Percentiles rank a stretch among this genome's conserved stretches.
phyloP scores from a whole-genome alignment of 2,329 filamentous ascomycete genomes.

The Xylariaceae sp. region DNA sequence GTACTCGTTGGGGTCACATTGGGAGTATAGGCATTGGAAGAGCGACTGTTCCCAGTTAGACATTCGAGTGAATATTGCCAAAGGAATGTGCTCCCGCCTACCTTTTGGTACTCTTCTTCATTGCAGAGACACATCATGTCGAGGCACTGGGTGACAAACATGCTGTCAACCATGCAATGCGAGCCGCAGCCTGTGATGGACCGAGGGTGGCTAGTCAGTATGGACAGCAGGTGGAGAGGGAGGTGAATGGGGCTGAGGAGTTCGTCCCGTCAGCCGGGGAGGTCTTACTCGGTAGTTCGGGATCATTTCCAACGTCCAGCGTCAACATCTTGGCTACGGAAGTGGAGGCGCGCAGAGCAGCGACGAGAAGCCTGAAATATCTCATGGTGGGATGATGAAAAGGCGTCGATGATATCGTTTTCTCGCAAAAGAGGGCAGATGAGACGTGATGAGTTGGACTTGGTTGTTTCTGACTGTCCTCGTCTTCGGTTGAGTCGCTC shows the following conservation, averaged over 20 bases:
- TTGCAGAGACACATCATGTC: constrained; percentile 29
- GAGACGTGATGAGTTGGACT: no score
- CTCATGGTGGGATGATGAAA: constrained; percentile 16
- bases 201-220: not conserved
- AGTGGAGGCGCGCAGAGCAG: constrained; percentile 13
- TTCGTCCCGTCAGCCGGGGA: not conserved
- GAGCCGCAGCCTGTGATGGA: constrained; percentile 25
- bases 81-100: constrained; percentile 4
- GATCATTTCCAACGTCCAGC: constrained; percentile 16
- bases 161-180: constrained; percentile 30
- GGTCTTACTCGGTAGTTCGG: constrained; percentile 21
- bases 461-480: no score
- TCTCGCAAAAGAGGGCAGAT: no score
- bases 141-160: constrained; percentile 29
- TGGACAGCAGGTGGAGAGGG: constrained; percentile 15
- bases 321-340: constrained; percentile 17
- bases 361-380: constrained; percentile 13
- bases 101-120: constrained; percentile 28
- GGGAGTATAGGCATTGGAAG: constrained; percentile 30
- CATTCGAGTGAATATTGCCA: not conserved
- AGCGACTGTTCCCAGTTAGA: constrained; percentile 19
- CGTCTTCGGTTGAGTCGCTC: no score
- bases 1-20: constrained; percentile 28
- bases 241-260: no score
- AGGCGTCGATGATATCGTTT: no score